Conservation (phyloP, 495 filamentous ascomycete species). For the Lophiostoma macrostomum region DNA sequence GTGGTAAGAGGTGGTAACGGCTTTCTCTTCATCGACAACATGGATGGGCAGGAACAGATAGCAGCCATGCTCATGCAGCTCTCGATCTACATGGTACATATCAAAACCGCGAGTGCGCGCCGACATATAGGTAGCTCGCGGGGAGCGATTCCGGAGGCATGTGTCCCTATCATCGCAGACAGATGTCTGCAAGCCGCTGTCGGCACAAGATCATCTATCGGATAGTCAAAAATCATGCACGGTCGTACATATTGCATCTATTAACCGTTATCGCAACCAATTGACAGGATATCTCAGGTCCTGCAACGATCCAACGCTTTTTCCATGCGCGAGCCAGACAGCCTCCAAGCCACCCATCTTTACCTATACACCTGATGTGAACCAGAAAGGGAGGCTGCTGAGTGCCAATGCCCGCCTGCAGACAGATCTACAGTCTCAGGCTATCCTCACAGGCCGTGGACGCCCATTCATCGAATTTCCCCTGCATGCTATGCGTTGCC, state of each 20-base stretch:
- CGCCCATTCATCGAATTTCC: constrained; percentile 33
- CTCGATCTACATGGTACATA: too few relatives aligned
- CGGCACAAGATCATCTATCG: too few relatives aligned
- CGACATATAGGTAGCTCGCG: too few relatives aligned
- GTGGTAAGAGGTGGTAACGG: too few relatives aligned
- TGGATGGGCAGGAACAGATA: too few relatives aligned
- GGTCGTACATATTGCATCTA: constrained; percentile 15
- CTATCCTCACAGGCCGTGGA: constrained; percentile 22
- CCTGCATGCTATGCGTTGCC: constrained; percentile 2
- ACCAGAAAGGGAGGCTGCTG: neutral
- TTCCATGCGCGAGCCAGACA: constrained; percentile 13
- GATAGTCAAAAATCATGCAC: neutral
- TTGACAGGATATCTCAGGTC: constrained; percentile 9
- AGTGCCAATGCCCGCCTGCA: neutral
- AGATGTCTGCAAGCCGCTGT: too few relatives aligned
- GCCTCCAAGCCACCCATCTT: constrained; percentile 2
- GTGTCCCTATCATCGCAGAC: too few relatives aligned
- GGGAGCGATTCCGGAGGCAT: too few relatives aligned
- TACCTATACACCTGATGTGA: constrained; percentile 6
- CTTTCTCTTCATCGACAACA: too few relatives aligned
- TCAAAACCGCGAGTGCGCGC: too few relatives aligned
- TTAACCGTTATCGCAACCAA: neutral
- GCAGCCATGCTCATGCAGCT: too few relatives aligned
- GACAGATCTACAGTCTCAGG: neutral
- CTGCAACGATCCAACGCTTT: constrained; percentile 16